Evolutionary conservation across 345 rosid species (phyloP).

Genomic region (Brassica incana): DNA sequence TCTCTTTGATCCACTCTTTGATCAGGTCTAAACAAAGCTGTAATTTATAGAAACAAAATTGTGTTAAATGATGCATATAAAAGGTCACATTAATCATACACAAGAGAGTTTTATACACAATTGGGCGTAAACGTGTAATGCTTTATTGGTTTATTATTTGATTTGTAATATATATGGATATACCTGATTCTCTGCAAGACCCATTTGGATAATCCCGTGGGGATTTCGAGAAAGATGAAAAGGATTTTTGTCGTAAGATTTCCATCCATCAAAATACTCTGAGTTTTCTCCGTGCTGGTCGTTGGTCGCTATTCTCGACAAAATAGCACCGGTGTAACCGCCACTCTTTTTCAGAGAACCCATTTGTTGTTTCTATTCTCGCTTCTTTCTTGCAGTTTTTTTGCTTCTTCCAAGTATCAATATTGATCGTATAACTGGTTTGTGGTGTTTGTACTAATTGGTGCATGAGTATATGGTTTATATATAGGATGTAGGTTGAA

Average conservation of each 20-base stretch:
- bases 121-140: background rate
- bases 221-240: slow-evolving; percentile 59
- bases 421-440: slow-evolving; percentile 1
- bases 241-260: slow-evolving; percentile 69
- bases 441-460: background rate
- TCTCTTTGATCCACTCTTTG: slow-evolving; percentile 59
- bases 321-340: slow-evolving; percentile 32
- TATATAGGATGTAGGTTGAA: slow-evolving; percentile 14
- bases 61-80: background rate
- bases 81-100: background rate
- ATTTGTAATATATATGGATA: background rate
- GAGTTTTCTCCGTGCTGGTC: slow-evolving; percentile 73
- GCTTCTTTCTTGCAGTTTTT: background rate
- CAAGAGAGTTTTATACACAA: background rate
- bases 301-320: slow-evolving; percentile 63
- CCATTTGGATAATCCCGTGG: slow-evolving; percentile 82
- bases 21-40: slow-evolving; percentile 72
- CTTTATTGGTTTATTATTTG: background rate
- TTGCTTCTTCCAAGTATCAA: background rate
- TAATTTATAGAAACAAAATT: background rate
- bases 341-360: background rate
- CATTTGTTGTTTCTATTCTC: slow-evolving; percentile 10
- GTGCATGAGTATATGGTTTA: slow-evolving; percentile 8
- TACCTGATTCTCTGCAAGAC: slow-evolving; percentile 90
- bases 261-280: slow-evolving; percentile 86